Conservation (phyloP, 176 grass and related monocot species). For the Aegilops tauschii region DNA sequence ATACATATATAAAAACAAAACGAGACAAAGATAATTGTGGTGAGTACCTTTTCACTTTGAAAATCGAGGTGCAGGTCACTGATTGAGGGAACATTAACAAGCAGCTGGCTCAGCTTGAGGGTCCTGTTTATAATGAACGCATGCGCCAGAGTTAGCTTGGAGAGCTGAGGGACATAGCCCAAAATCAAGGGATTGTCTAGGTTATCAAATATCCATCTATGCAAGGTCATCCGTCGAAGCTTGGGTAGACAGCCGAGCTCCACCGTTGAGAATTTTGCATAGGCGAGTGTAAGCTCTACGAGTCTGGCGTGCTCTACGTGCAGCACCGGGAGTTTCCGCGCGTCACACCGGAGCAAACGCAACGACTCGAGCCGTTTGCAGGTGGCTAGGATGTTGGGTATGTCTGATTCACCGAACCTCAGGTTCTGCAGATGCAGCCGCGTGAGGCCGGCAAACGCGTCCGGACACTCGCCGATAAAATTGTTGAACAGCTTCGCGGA, state of each 20-base stretch:
- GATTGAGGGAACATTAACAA: not conserved
- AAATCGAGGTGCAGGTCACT: not conserved
- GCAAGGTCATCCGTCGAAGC: not conserved
- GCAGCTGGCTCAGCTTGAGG: not conserved
- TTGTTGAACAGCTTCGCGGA: not conserved
- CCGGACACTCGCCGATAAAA: not conserved
- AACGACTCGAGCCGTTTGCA: not conserved
- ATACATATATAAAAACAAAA: not conserved
- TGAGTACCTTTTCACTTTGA: not conserved
- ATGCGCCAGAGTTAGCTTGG: too few relatives aligned
- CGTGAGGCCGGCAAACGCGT: not conserved
- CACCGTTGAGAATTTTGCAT: not conserved
- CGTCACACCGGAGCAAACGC: accelerated
- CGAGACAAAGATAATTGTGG: not conserved
- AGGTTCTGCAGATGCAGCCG: not conserved
- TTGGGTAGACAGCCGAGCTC: not conserved
- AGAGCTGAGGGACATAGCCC: too few relatives aligned
- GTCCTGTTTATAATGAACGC: too few relatives aligned
- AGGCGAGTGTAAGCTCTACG: not conserved
- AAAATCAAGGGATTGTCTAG: not conserved
- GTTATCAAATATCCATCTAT: not conserved
- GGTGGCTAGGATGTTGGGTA: not conserved
- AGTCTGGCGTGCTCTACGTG: not conserved
- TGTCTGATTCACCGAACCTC: not conserved
- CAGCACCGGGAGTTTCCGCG: not conserved